Conservation (phyloP, 805 yeast genomes). For the Yamadazyma paraphyllophila region DNA sequence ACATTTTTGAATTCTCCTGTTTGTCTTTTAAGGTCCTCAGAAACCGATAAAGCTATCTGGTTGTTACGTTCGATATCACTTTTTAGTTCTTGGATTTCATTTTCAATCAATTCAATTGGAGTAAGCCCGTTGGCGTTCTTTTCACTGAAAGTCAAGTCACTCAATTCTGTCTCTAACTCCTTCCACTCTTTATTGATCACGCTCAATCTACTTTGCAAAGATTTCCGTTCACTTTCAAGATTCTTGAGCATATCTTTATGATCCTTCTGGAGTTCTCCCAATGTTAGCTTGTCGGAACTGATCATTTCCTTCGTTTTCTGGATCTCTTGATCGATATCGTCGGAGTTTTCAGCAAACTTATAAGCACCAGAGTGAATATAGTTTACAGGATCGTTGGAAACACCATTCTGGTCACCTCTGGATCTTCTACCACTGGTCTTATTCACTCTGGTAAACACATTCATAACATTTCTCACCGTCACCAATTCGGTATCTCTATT, state of each 20-base stretch:
- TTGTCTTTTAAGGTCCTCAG: conserved; percentile 15
- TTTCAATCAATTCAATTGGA: conserved; percentile 1
- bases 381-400: conserved; percentile 53
- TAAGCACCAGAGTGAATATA: conserved; percentile 23
- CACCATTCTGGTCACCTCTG: conserved; percentile 34
- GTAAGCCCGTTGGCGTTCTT: not conserved
- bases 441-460: conserved; percentile 43
- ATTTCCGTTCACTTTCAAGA: conserved; percentile 1
- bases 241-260: conserved; percentile 7
- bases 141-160: conserved; percentile 6
- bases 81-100: conserved; percentile 2
- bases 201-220: not conserved
- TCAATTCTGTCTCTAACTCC: conserved; percentile 1
- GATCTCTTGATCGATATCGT: conserved; percentile 1
- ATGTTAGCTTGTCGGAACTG: conserved; percentile 10
- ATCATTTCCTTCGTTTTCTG: not conserved
- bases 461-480: conserved; percentile 34
- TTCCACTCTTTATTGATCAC: not conserved
- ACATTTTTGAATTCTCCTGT: not conserved
- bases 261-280: conserved; percentile 8
- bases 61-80: conserved; percentile 11
- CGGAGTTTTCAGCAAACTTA: conserved; percentile 7
- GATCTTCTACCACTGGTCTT: conserved; percentile 46
- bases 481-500: conserved; percentile 47
- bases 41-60: conserved; percentile 28